Evolutionary conservation across 2,329 filamentous ascomycete genomes (phyloP).

Genomic region (Aspergillus tamarii): DNA sequence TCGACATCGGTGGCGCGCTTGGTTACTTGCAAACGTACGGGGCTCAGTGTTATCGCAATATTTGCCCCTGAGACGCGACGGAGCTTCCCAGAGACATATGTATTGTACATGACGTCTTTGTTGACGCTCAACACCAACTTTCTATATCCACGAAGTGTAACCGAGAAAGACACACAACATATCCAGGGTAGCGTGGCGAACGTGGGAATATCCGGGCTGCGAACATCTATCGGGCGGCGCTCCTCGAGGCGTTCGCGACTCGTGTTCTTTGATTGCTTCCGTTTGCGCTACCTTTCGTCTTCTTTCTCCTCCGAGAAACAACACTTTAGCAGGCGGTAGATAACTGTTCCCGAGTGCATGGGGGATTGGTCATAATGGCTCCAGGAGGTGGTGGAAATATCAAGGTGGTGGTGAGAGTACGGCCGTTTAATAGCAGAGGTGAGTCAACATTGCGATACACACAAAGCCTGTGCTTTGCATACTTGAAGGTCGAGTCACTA

Average conservation of each 20-base stretch:
- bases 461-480: neutral
- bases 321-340: conserved; percentile 17
- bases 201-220: conserved; percentile 12
- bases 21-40: neutral
- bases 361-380: conserved; percentile 58
- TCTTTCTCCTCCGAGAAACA: conserved; percentile 15
- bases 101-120: conserved; percentile 44
- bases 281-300: conserved; percentile 16
- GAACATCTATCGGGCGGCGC: conserved; percentile 29
- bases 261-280: conserved; percentile 21
- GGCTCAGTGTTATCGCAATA: conserved; percentile 12
- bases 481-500: conserved; percentile 11
- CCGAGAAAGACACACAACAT: conserved; percentile 11
- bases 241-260: conserved; percentile 39
- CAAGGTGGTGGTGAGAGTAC: conserved; percentile 96
- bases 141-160: conserved; percentile 19
- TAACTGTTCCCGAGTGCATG: conserved; percentile 36
- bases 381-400: conserved; percentile 88
- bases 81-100: conserved; percentile 23
- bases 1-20: conserved; percentile 8
- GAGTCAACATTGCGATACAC: conserved; percentile 30
- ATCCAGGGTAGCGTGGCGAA: neutral
- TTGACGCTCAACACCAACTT: conserved; percentile 30
- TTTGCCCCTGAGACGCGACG: conserved; percentile 22
- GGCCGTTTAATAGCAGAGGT: conserved; percentile 97